A percentile compares a stretch with the other conserved stretches of the same genome.
Evolutionary conservation across 352 stramenopile genomes (phyloP).

Genomic region (Phytophthora ohioensis): DNA sequence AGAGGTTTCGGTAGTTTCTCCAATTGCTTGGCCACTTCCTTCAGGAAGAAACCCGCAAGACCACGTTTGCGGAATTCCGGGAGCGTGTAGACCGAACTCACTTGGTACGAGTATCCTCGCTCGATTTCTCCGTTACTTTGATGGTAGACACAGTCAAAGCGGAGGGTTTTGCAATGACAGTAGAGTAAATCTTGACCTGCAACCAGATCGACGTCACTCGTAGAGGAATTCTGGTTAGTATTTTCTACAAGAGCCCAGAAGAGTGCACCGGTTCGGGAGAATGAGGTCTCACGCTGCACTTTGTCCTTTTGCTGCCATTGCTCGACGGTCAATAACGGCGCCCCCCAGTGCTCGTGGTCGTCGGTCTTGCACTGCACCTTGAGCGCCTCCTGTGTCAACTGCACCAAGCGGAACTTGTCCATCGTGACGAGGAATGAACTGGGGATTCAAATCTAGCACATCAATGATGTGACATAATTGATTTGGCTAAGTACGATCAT

Average conservation of each 20-base stretch:
- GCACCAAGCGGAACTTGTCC: slow-evolving; percentile 57
- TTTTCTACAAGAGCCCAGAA: slow-evolving; percentile 67
- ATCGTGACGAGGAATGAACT: not conserved
- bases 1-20: slow-evolving; percentile 36
- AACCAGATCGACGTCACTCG: slow-evolving; percentile 30
- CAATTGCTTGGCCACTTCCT: slow-evolving; percentile 39
- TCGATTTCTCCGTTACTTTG: slow-evolving; percentile 38
- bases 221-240: slow-evolving; percentile 20
- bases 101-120: slow-evolving; percentile 54
- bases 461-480: not conserved
- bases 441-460: not conserved
- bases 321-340: slow-evolving; percentile 39
- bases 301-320: slow-evolving; percentile 61
- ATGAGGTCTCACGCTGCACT: slow-evolving; percentile 50
- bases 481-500: not conserved
- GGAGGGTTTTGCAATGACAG: slow-evolving; percentile 63
- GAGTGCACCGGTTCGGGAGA: slow-evolving; percentile 53
- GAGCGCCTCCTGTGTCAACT: slow-evolving; percentile 59
- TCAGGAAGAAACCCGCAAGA: slow-evolving; percentile 55
- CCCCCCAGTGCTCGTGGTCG: slow-evolving; percentile 61
- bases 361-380: slow-evolving; percentile 65
- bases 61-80: slow-evolving; percentile 49
- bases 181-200: slow-evolving; percentile 40
- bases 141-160: slow-evolving; percentile 55
- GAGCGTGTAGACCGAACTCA: slow-evolving; percentile 69